Base-by-base conservation (phyloP, 805 yeast genomes). In the Candida multigemmis region DNA sequence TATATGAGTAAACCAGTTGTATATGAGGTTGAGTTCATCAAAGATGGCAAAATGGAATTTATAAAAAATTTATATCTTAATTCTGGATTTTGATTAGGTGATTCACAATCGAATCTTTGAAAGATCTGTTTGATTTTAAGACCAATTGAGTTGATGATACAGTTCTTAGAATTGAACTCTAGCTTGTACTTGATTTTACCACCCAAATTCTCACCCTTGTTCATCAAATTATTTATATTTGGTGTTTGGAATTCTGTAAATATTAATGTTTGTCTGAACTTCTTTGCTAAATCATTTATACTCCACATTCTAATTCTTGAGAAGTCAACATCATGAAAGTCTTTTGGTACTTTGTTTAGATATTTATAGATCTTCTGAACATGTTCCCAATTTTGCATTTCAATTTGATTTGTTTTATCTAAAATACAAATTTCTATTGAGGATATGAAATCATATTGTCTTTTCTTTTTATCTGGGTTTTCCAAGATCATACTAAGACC, bases 381-480 rank as follows among this genome's bases (percentile, higher is more conserved):
- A 54, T 89, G 94, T 19, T 80, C 80, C 87, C 96, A 81, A 45
- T 87, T 85, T 54, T 91, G 98, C 81, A 80, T 81, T 45, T 83
- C 81, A 37, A 87, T 64, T 16, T 85, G 82, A 44, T 86, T 86
- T 8, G 91, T 74, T 42, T 82, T 83, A 52, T 91, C 98, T 21
- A 85, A 54, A 12, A 87, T 56, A 26, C 79, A 52, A 3, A 91
- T 51, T 50, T 91, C 98, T 38, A 91, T 83, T 2, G 96, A 86
- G 18, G 93, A 77, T 32, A 91, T 55, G 44, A 86, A 91, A 50
- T 87, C 96, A 30, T 68, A 71, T 38, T 79, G 85, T 32, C 77
- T 62, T 44, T 75, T 72, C 45, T 58, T 52, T 45, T 59, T 63
- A 40, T 61, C 57, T 18, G 56, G 58, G 37, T 74, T 75, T 35